These are phyloP conservation scores for Cicer pinnatifidum DNA, from an alignment of 306 rosid genomes.

Conservation along the genomic window DNA sequence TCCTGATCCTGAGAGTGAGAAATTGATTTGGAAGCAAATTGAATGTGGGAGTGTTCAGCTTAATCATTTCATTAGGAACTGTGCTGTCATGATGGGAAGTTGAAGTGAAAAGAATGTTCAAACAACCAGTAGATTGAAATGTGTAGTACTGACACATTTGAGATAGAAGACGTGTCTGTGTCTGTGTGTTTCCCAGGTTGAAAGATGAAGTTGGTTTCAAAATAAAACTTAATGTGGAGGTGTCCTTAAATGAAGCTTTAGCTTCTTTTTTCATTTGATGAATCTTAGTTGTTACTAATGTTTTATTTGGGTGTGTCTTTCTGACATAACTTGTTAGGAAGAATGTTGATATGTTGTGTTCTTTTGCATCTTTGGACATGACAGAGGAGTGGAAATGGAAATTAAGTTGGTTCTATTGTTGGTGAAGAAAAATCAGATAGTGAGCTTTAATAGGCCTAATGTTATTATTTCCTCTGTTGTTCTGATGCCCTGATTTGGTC, in stretches of 20 bases:
- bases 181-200: background rate
- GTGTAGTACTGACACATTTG: background rate
- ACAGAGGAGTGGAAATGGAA: slow-evolving; percentile 29
- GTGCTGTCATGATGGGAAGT: slow-evolving; percentile 84
- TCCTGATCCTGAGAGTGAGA: slow-evolving; percentile 60
- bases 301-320: slow-evolving; percentile 14
- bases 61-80: slow-evolving; percentile 69
- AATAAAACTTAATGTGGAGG: slow-evolving; percentile 32
- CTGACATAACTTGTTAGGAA: slow-evolving; percentile 32
- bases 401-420: slow-evolving; percentile 19
- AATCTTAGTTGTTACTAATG: slow-evolving; percentile 31
- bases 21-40: slow-evolving; percentile 67
- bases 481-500: slow-evolving; percentile 3
- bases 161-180: background rate
- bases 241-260: slow-evolving; percentile 18
- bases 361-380: background rate
- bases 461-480: background rate
- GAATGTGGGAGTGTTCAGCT: slow-evolving; percentile 52
- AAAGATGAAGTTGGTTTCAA: background rate
- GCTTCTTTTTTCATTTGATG: slow-evolving; percentile 19
- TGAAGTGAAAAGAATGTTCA: slow-evolving; percentile 43
- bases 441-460: slow-evolving; percentile 16
- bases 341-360: slow-evolving; percentile 36
- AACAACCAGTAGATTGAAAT: background rate
- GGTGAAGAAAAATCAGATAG: slow-evolving; percentile 17